Evolutionary conservation across 768 basidiomycete species (phyloP), one percentile per base, ranked within the genome.

Genomic region (Rhizopogon roseolus): DNA sequence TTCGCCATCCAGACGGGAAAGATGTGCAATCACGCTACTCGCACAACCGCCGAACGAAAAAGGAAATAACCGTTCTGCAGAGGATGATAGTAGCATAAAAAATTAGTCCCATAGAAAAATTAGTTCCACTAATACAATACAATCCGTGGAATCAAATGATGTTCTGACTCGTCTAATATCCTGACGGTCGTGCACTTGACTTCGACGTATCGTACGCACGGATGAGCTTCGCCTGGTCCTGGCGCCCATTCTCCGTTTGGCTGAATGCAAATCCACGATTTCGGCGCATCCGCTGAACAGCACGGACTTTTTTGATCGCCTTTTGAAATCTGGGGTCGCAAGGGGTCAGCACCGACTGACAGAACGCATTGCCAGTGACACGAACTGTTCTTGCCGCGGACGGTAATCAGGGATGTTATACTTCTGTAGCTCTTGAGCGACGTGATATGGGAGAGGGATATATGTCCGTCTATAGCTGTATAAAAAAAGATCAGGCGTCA

Each of bases 271-370:
- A 99, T 3, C 97, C 97, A 45, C 97, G 85, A 57, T 93, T 97
- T 53, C 92, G 81, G 13, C 97, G 87, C 90, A 98, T 93, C 34
- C 97, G 85, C 66, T 99, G 97, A 2, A 94, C 91, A 0, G 97
- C 97, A n/a, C 97, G 85, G 11, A 99, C 97, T 69, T 99, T 99
- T 72, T 98, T 98, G 79, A 99, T 99, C 14, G 97, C 97, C 68
- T 98, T 97, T 71, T 98, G 94, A 74, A 97, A 97, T 70, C 92
- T 95, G 54, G 6, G 37, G 32, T 62, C 28, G 61, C 49, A 46
- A 37, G 32, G 28, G 19, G 32, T 48, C 7, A 48, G 37, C 57
- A 52, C 62, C 45, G n/a, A 36, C 48, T 17, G 9, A 39, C 22
- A 27, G 53, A 46, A n/a, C 43, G 3, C 14, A 40, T 28, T 37